Percentiles rank a stretch among this genome's conserved stretches.
Evolutionary conservation across 306 rosid genomes (phyloP).

Genomic region (Mucuna pruriens): DNA sequence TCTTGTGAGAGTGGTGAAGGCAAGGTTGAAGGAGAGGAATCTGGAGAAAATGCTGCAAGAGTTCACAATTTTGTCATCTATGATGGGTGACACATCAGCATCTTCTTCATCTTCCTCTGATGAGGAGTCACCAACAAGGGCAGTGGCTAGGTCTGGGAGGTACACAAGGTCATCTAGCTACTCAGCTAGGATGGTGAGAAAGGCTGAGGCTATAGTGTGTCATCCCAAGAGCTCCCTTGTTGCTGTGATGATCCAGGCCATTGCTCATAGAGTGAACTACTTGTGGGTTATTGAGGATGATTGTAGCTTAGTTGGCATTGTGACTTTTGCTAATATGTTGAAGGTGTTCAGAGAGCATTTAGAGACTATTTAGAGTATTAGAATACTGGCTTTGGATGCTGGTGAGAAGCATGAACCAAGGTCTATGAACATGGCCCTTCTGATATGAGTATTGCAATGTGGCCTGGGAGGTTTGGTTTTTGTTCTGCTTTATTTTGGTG

Average conservation of each 20-base stretch:
- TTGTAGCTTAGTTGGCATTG: conserved; percentile 85
- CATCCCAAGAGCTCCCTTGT: conserved; percentile 88
- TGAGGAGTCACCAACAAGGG: conserved; percentile 67
- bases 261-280: conserved; percentile 91
- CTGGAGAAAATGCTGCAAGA: conserved; percentile 67
- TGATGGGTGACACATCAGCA: background rate
- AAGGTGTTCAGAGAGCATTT: conserved; percentile 83
- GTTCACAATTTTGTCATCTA: conserved; percentile 52
- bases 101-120: conserved; percentile 70
- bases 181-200: conserved; percentile 83
- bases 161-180: conserved; percentile 68
- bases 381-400: conserved; percentile 28
- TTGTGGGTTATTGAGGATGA: conserved; percentile 95
- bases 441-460: conserved; percentile 19
- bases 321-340: conserved; percentile 75
- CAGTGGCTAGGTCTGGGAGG: conserved; percentile 54
- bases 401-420: conserved; percentile 15
- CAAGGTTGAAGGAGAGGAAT: conserved; percentile 67
- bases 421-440: conserved; percentile 31
- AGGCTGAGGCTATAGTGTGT: conserved; percentile 89
- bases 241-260: conserved; percentile 97
- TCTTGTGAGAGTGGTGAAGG: conserved; percentile 67
- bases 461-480: conserved; percentile 29
- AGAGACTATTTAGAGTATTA: conserved; percentile 35
- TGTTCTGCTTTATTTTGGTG: conserved; percentile 27